Evolutionary conservation across 148 eudicot species (phyloP), one percentile per base, ranked within the genome.

Genomic region (Spergularia bocconei): DNA sequence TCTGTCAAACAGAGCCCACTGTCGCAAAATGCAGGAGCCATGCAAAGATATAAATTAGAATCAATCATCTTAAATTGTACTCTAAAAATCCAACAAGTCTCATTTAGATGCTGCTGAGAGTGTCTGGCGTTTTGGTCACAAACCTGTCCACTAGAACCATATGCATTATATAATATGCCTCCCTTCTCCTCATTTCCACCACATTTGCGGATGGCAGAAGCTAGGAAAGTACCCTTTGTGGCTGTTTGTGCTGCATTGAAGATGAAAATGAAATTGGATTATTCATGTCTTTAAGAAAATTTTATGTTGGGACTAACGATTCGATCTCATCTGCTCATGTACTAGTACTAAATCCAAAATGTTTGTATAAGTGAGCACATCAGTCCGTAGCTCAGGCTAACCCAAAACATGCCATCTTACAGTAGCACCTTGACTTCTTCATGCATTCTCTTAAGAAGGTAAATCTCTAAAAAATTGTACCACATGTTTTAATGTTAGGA

Each of bases 111-210:
- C 19, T 14, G 29, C 67, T 44, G n/a, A 57, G 66, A 57, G 36
- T 38, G 4, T 44, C 19, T 6, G 39, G 10, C 20, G 56, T 29
- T 47, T n/a, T 36, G 10, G 50, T 56, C 67, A 83, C 86, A 44
- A 65, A 95, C 99, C 93, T 95, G 99, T 44, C 98, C 98, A 83
- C 47, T 86, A 52, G 99, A 95, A 67, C 99, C 99, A 84, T 91
- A 95, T 38, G 97, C 97, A 56, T 85, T 70, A 80, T 95, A 95
- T 29, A 92, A 75, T 69, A 87, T 67, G 55, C n/a, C 75, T 64
- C 98, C 98, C 79, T 95, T 95, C 83, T 95, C 99, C 80, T 84
- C 97, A 83, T 95, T 92, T 41, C 98, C 98, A 72, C 99, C 99
- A 85, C 99, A 96, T 82, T 96, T 96, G 48, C 93, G 90, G 69